Evolutionary conservation across 495 filamentous ascomycete genomes (phyloP), one percentile per base, ranked within the genome.

Genomic region (Bathelium albidoporum): DNA sequence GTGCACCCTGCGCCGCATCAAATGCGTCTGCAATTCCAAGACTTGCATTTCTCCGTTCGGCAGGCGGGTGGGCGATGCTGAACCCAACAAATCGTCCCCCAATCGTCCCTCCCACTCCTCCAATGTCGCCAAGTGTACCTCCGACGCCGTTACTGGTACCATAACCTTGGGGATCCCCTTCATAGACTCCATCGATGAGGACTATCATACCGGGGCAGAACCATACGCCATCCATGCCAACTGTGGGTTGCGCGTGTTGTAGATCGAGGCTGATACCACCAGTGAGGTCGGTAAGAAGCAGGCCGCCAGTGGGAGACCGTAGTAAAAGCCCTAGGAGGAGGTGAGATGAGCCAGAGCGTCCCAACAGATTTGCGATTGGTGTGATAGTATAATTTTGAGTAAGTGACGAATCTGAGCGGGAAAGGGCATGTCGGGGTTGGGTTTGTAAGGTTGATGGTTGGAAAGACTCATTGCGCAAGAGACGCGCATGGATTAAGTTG

Each of bases 151-250:
- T 84, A 10, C 85, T 84, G 36, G 76, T 74, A 31, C 82, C 80
- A 55, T 55, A 55, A 9, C 49, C 49, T 68, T 84, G 83, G 62
- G 88, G 88, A 68, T 95, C 90, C 73, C 97, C 94, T 74, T 96
- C 91, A 71, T 97, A 98, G 24, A 91, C 82, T 1, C 94, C 94
- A 70, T 97, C 95, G 7, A 97, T 84, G 31, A 97, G 79, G 2
- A 97, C 88, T 63, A 98, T 90, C 90, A 96, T 96, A 1, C 94
- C 94, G 0, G 94, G 92, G 0, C 85, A 82, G 70, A 96, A 95
- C 88, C 90, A 97, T 7, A 88, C 87, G 20, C 88, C 91, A 66
- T 95, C 86, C 65, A 89, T 84, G 45, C 68, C 68, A 0, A 91
- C 92, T 64, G 96, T 86, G 41, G 88, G 82, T 24, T 84, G 83